Percentiles rank a stretch among this genome's conserved stretches.
These are phyloP conservation scores for Linderniella brevidens DNA, from an alignment of 257 asterid genomes.

Conservation along the genomic window DNA sequence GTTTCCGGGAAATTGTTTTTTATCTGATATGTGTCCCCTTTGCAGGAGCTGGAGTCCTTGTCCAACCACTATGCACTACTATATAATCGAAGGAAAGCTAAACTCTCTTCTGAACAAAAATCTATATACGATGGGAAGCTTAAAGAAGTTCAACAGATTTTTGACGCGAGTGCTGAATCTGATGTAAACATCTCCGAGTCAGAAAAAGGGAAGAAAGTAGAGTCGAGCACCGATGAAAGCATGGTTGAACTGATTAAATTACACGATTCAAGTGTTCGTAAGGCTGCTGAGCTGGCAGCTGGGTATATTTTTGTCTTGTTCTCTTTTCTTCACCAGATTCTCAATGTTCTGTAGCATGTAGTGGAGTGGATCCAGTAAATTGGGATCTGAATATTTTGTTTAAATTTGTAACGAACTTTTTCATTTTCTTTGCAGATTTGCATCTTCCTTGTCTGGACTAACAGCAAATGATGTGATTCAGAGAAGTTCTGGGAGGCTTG, in stretches of 20 bases:
- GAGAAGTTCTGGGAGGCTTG: slow-evolving; percentile 78
- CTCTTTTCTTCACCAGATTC: slow-evolving; percentile 3
- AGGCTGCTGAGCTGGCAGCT: slow-evolving; percentile 97
- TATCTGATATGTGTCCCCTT: slow-evolving; percentile 10
- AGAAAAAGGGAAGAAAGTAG: slow-evolving; percentile 75
- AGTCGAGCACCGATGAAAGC: slow-evolving; percentile 39
- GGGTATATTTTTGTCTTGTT: slow-evolving; percentile 36
- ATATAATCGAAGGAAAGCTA: slow-evolving; percentile 75
- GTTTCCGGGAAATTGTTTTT: slow-evolving; percentile 9
- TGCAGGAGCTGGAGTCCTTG: slow-evolving; percentile 88
- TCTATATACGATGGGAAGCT: slow-evolving; percentile 72
- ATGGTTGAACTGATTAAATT: slow-evolving; percentile 45
- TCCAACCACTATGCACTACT: slow-evolving; percentile 73
- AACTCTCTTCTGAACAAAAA: slow-evolving; percentile 66
- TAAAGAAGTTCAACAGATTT: slow-evolving; percentile 61
- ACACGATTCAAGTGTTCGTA: slow-evolving; percentile 76
- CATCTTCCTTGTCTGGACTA: slow-evolving; percentile 72
- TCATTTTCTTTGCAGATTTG: slow-evolving; percentile 37
- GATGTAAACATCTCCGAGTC: slow-evolving; percentile 39
- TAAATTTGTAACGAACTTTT: slow-evolving; percentile 4
- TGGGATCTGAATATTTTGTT: slow-evolving; percentile 1
- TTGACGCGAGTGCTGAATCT: slow-evolving; percentile 55
- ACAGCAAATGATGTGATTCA: slow-evolving; percentile 61
- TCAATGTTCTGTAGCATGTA: not conserved
- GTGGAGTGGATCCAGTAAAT: not conserved